phyloP scores from a whole-genome alignment of 176 grass and related monocot genomes.

The bread wheat (Triticum aestivum) region DNA sequence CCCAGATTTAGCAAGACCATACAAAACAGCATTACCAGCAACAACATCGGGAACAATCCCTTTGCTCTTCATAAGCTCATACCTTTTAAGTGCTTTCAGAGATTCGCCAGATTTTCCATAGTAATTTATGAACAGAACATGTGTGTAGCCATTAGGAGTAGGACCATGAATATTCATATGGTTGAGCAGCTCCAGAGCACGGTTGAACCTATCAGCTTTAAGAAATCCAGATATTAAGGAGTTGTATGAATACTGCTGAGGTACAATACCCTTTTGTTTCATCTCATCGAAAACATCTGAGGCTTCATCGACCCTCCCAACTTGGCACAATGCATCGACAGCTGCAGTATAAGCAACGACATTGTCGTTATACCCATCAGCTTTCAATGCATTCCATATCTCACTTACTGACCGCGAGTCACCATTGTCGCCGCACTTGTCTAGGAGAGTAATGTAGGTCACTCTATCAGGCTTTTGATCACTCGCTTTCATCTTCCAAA shows the following conservation, averaged over 20 bases:
- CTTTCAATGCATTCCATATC: conserved; percentile 73
- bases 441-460: conserved; percentile 82
- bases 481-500: conserved; percentile 81
- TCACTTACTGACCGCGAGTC: conserved; percentile 56
- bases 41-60: conserved; percentile 76
- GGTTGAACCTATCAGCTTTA: conserved; percentile 49
- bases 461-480: conserved; percentile 80
- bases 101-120: conserved; percentile 76
- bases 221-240: conserved; percentile 78
- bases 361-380: conserved; percentile 76
- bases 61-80: conserved; percentile 78
- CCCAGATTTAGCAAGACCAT: conserved; percentile 81
- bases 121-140: conserved; percentile 94
- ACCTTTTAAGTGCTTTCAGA: conserved; percentile 62
- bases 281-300: conserved; percentile 57
- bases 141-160: conserved; percentile 67
- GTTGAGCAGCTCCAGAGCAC: conserved; percentile 63
- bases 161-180: conserved; percentile 73
- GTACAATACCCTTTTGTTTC: conserved; percentile 58
- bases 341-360: conserved; percentile 64
- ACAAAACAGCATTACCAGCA: conserved; percentile 81
- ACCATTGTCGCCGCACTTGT: conserved; percentile 74
- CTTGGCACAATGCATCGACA: conserved; percentile 70
- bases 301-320: conserved; percentile 71
- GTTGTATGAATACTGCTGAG: conserved; percentile 87